Percentiles rank a stretch among this genome's conserved stretches.
Evolutionary conservation across 345 rosid genomes (phyloP).

Genomic region (Pugionium cornutum): DNA sequence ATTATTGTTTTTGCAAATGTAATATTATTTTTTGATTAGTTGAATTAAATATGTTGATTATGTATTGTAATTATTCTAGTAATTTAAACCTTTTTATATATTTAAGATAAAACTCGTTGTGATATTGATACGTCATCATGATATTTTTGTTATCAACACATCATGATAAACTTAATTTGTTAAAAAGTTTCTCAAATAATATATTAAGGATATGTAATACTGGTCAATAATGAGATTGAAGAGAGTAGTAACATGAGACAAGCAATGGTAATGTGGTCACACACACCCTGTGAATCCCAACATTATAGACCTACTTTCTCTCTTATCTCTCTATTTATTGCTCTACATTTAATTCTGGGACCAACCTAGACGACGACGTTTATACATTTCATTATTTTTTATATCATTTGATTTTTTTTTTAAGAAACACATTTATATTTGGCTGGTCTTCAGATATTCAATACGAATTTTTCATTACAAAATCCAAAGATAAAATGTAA

Average conservation of each 20-base stretch:
- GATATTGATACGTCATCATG: too few species aligned
- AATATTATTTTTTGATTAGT: too few species aligned
- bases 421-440: neutral
- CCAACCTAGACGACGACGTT: conserved; percentile 38
- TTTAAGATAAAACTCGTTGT: too few species aligned
- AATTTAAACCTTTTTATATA: too few species aligned
- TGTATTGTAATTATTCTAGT: too few species aligned
- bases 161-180: too few species aligned
- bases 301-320: conserved; percentile 35
- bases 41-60: too few species aligned
- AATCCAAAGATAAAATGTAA: neutral
- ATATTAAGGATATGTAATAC: too few species aligned
- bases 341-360: conserved; percentile 28
- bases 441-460: neutral
- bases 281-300: conserved; percentile 35
- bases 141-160: too few species aligned
- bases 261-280: conserved; percentile 38
- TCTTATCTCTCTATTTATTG: conserved; percentile 38
- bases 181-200: too few species aligned
- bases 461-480: too few species aligned
- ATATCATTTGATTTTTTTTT: neutral
- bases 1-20: too few species aligned
- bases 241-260: conserved; percentile 26
- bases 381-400: neutral
- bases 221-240: neutral